Evolutionary conservation across 192 early-diverging fungal species (phyloP), one percentile per base, ranked within the genome.

Genomic region (Obelidium mucronatum): DNA sequence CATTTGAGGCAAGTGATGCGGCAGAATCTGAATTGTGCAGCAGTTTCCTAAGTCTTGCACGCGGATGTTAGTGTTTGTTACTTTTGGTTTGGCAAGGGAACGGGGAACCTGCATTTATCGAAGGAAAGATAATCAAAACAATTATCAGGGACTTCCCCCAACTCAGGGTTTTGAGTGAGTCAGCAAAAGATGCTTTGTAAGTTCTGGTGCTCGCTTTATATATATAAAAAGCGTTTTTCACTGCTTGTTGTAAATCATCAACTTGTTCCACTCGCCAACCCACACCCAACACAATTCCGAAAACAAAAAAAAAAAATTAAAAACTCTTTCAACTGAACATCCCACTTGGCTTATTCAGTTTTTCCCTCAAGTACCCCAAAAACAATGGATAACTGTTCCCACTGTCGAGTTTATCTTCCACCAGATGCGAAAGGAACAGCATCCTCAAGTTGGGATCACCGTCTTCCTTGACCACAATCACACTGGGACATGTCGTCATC

Each of bases 401-500:
- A 33, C 66, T 87, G 44, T 95, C 92, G 35, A 91, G 92, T 62
- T 95, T 90, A 79, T 98, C 97, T 78, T 97, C 96, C n/a, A 97
- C 87, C 76, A 98, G 80, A 73, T 94, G 93, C 61, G 91, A 90
- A 74, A 94, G 73, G 85, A 97, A 94, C 93, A 88, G 87, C 83
- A 93, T 84, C 4, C 97, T 88, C 70, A 96, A 66, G 3, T 82
- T 85, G 28, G 92, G 89, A 70, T 97, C 95, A 19, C 93, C 94
- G 75, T 98, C 96, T 78, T 98, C 96, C 83, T 95, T 95, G 60
- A 95, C 90, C 48, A 98, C 80, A 78, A 93, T 94, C 26, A 95
- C 74, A 26, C 90, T 85, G 2, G 96, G 94, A 63, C 85, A 90
- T 72, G 66, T 88, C 86, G 80, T 93, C 74, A 35, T 88, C 82